Evolutionary conservation across 495 filamentous ascomycete genomes (phyloP), one percentile per base, ranked within the genome.

Genomic region (Bathelium albidoporum): DNA sequence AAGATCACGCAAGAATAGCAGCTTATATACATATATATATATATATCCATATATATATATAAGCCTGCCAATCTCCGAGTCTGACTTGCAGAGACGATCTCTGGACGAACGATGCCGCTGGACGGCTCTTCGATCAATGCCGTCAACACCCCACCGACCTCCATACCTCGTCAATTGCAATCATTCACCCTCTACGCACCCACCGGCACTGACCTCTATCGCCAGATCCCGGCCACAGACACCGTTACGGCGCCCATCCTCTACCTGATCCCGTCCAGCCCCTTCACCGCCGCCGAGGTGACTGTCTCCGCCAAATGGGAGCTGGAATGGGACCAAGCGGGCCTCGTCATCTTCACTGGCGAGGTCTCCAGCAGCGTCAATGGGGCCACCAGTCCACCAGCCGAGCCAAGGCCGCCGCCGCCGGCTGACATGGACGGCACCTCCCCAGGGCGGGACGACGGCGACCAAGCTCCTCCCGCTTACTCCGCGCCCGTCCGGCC

Each of bases 241-340:
- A 82, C 78, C 10, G 79, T 80, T 10, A 83, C 81, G 29, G 81
- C 82, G 12, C 82, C 81, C 10, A 81, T 83, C 62, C 79, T 83
- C 39, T 83, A 82, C 74, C 82, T 81, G 16, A 78, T 79, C 24
- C 73, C 83, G 44, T 79, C 76, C 20, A 76, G 73, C 52, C 77
- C 80, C 20, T 83, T 84, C 68, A 75, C 82, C 36, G 74, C 81
- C 14, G 82, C 82, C 41, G 81, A 83, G 65, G 81, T 84, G n/a
- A 84, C 82, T 59, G 80, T 83, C 52, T 79, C 73, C 61, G 82
- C 81, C 12, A 79, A 83, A 70, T 82, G 80, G 80, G 80, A 82
- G 66, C 77, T 81, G 69, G 81, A 83, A 76, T 83, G 80, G 79
- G 81, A 84, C 63, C 82, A 92, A 73, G 77, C 76, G 43, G 89